Percentiles rank a stretch among this genome's conserved stretches.
Conservation (phyloP, 2,329 filamentous ascomycete genomes). For the Epichloe gansuensis region DNA sequence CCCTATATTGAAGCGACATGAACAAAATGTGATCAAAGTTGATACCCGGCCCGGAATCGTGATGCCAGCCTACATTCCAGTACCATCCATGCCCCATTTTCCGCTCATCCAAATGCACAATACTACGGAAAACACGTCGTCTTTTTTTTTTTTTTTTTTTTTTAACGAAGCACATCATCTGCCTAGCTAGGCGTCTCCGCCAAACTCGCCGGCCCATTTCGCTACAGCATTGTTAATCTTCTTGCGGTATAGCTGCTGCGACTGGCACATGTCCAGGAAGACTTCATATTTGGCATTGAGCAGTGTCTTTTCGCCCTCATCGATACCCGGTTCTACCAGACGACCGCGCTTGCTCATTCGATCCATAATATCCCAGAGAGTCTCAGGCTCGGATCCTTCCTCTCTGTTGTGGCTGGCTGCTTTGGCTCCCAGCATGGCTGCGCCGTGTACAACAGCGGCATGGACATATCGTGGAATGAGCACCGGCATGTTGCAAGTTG, state of each 20-base stretch:
- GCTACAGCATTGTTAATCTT: conserved; percentile 56
- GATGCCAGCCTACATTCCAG: too few relatives aligned
- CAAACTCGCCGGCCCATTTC: conserved; percentile 23
- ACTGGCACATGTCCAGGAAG: conserved; percentile 85
- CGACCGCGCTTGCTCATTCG: conserved; percentile 90
- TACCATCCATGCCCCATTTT: too few relatives aligned
- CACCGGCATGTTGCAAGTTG: conserved; percentile 83
- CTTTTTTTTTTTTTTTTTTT: neutral
- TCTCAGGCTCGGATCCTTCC: conserved; percentile 58
- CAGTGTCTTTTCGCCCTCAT: conserved; percentile 64
- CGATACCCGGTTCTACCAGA: conserved; percentile 61
- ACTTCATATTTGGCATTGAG: conserved; percentile 85
- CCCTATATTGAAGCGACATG: too few relatives aligned
- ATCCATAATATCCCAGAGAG: conserved; percentile 95
- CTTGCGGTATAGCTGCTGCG: conserved; percentile 70
- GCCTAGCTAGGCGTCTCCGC: conserved; percentile 4
- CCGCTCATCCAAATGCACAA: too few relatives aligned
- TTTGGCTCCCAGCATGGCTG: conserved; percentile 95
- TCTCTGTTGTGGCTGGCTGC: conserved; percentile 73
- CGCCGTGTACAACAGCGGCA: conserved; percentile 93
- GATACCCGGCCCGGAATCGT: too few relatives aligned
- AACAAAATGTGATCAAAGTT: too few relatives aligned
- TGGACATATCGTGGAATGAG: conserved; percentile 89
- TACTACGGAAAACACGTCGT: too few relatives aligned
- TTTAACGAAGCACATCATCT: neutral